Percentiles rank a stretch among this genome's conserved stretches.
Evolutionary conservation across 257 asterid genomes (phyloP).

Genomic region (Lavandula angustifolia): DNA sequence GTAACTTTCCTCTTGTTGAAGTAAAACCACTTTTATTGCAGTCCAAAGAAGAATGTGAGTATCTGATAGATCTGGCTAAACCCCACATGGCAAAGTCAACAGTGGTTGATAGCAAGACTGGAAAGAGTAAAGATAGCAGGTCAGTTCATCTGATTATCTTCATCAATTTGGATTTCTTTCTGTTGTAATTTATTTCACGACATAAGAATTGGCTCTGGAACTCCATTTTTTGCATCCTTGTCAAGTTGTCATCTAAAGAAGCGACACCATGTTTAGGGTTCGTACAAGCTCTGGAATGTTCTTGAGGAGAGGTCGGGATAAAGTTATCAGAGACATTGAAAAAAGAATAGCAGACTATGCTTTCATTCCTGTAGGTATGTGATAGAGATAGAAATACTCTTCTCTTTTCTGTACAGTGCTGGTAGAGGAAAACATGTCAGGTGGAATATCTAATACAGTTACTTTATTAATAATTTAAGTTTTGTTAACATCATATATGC

Average conservation of each 20-base stretch:
- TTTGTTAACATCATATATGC: not conserved
- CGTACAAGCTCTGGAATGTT: constrained; percentile 92
- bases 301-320: constrained; percentile 73
- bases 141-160: constrained; percentile 35
- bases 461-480: not conserved
- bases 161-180: not conserved
- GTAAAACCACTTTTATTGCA: constrained; percentile 34
- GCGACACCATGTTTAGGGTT: constrained; percentile 50
- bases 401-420: not conserved
- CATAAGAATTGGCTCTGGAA: constrained; percentile 1
- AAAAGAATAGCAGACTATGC: constrained; percentile 79
- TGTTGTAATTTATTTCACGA: not conserved
- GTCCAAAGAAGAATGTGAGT: constrained; percentile 91
- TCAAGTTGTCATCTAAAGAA: constrained; percentile 16
- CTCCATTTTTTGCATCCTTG: not conserved
- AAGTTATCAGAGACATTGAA: constrained; percentile 64
- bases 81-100: constrained; percentile 82
- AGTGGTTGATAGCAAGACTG: constrained; percentile 84
- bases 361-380: constrained; percentile 82
- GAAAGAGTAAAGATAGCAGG: constrained; percentile 91
- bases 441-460: not conserved
- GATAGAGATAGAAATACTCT: not conserved
- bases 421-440: not conserved
- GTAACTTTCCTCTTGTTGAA: constrained; percentile 6
- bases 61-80: constrained; percentile 71